These are phyloP conservation scores for Pichia inconspicua DNA, from an alignment of 1,139 yeast genomes.

Conservation along the genomic window DNA sequence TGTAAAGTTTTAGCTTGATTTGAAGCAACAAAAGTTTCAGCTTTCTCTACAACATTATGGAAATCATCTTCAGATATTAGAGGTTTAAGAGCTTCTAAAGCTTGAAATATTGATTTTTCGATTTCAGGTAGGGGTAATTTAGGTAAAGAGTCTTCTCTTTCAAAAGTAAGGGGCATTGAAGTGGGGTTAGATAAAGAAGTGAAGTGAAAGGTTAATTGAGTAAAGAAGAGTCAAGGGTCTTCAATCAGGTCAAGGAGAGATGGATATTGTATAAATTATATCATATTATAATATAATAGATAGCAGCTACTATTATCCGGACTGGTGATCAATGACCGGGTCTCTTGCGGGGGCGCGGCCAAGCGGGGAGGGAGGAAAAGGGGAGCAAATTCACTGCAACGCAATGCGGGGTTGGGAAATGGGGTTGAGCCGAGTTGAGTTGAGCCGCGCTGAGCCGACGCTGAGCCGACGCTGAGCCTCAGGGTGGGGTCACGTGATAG, in stretches of 20 bases:
- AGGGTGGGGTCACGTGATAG: neutral
- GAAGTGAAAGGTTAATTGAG: neutral
- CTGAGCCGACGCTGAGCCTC: too few species aligned
- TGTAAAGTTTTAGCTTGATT: slow-evolving; percentile 42
- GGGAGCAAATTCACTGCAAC: too few species aligned
- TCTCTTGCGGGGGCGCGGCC: neutral
- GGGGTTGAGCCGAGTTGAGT: neutral
- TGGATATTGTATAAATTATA: neutral
- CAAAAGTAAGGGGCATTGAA: slow-evolving; percentile 17
- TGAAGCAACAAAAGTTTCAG: slow-evolving; percentile 39
- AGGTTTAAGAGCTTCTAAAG: slow-evolving; percentile 44
- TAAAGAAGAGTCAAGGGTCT: neutral
- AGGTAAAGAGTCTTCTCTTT: slow-evolving; percentile 34
- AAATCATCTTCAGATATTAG: slow-evolving; percentile 39
- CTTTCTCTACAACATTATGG: slow-evolving; percentile 32
- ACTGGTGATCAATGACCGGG: neutral
- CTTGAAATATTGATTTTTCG: slow-evolving; percentile 37
- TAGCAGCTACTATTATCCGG: neutral
- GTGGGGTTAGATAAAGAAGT: neutral
- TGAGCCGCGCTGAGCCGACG: too few species aligned
- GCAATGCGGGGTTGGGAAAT: too few species aligned
- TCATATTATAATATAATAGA: too few species aligned
- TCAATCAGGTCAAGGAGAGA: neutral
- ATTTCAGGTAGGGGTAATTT: slow-evolving; percentile 49
- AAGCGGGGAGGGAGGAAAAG: neutral